Evolutionary conservation across 352 stramenopile species (phyloP), one percentile per base, ranked within the genome.

Genomic region (Thraustochytrium striatum): DNA sequence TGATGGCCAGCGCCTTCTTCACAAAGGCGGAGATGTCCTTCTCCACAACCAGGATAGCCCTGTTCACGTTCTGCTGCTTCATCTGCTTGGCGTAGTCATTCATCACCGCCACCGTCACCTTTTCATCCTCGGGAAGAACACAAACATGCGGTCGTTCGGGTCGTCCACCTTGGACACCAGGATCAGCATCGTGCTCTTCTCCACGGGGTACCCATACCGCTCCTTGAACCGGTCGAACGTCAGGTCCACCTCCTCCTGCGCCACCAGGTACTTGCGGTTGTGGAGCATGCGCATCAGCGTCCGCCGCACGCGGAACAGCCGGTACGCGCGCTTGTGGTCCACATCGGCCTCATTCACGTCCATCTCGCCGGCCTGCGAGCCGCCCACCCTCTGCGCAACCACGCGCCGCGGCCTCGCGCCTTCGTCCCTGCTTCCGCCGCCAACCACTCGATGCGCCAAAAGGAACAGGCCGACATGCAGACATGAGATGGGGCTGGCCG

Each of bases 111-210:
- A 84, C 36, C 32, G 16, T 11, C 9, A 84, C 68, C 50, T 83
- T 99, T 84, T 97, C 97, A 82, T 99, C 96, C 80, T 98, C 94
- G 0, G 94, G 86, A 99, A 99, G 84, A 99, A 99, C 1, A 99
- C 95, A 83, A 99, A 98, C 61, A 99, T 88, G 85, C 95, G 92
- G 85, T 97, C 93, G 75, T 88, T 92, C 33, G 91, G 88, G 82
- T 97, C 93, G 61, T 96, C 90, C 8, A 87, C 83, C 84, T 94
- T 90, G 84, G 88, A 83, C 78, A 82, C 58, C 52, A 73, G 16
- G 30, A 58, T 44, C 50, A 58, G 47, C 13, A 69, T 7, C 33
- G 25, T 61, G 59, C 61, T 52, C 38, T 41, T 70, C 65, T 84
- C 36, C 50, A 81, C 11, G 57, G 43, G 39, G 59, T 62, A 81